phyloP scores from a whole-genome alignment of 371 early-diverging fungal genomes.

The Mucor irregularis region DNA sequence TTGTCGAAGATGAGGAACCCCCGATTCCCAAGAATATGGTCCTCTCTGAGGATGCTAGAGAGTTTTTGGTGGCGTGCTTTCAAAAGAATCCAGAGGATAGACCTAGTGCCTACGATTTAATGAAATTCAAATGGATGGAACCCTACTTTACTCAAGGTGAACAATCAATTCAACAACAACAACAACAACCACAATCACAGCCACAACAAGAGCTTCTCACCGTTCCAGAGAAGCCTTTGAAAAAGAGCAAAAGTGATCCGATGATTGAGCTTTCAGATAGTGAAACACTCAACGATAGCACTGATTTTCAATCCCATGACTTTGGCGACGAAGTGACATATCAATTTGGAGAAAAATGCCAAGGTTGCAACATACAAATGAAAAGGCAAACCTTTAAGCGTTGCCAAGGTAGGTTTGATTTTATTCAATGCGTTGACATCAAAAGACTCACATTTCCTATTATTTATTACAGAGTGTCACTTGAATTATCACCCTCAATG shows the following conservation, averaged over 20 bases:
- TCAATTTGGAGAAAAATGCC: constrained; percentile 2
- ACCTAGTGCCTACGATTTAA: constrained; percentile 67
- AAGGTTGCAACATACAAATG: constrained; percentile 4
- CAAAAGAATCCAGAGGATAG: constrained; percentile 73
- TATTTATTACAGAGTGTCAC: constrained; percentile 3
- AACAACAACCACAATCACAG: too few species aligned
- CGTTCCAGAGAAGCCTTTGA: neutral
- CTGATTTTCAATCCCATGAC: neutral
- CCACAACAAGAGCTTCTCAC: neutral
- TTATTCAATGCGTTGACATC: neutral
- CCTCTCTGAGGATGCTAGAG: constrained; percentile 70
- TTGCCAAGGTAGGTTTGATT: constrained; percentile 14
- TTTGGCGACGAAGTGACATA: constrained; percentile 6
- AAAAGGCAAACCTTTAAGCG: constrained; percentile 3
- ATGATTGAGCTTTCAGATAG: neutral
- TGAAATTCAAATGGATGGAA: constrained; percentile 62
- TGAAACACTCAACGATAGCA: neutral
- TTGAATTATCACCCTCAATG: constrained; percentile 1
- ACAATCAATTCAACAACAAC: too few species aligned
- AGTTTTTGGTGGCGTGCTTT: constrained; percentile 81
- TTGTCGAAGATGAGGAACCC: constrained; percentile 86
- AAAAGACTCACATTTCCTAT: neutral
- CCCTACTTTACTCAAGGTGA: constrained; percentile 10
- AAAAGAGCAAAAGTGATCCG: constrained; percentile 10
- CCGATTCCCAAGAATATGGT: constrained; percentile 71